Conservation (phyloP, 345 rosid species). For the Pseudoturritis turrita region DNA sequence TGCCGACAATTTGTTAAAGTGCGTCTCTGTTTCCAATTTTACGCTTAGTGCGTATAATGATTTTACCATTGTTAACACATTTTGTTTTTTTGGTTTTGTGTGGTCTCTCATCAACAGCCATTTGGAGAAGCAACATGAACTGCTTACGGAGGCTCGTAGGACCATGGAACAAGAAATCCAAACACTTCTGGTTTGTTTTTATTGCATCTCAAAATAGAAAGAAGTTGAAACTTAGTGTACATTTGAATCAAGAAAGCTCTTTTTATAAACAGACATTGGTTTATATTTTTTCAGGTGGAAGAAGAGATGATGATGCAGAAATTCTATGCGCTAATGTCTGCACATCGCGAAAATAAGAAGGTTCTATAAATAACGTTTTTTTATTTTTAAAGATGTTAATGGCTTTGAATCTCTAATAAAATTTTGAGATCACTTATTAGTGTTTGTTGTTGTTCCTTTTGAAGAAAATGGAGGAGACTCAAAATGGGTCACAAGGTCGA, state of each 20-base stretch:
- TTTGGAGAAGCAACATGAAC: not conserved
- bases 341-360: not conserved
- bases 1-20: not conserved
- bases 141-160: not conserved
- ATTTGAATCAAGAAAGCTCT: not conserved
- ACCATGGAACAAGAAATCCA: not conserved
- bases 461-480: not conserved
- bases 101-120: not conserved
- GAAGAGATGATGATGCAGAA: not conserved
- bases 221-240: not conserved
- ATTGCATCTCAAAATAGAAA: too few species aligned
- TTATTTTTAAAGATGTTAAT: not conserved
- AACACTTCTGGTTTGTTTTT: conserved; percentile 1
- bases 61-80: not conserved
- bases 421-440: not conserved
- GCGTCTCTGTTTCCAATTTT: not conserved
- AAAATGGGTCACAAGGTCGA: not conserved
- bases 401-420: not conserved
- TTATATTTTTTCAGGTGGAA: not conserved
- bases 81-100: not conserved
- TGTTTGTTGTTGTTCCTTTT: not conserved
- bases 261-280: not conserved
- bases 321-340: not conserved
- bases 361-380: too few species aligned
- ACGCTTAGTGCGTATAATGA: not conserved